Conservation (phyloP, 2,329 filamentous ascomycete species). For the Ophiostoma sp. region DNA sequence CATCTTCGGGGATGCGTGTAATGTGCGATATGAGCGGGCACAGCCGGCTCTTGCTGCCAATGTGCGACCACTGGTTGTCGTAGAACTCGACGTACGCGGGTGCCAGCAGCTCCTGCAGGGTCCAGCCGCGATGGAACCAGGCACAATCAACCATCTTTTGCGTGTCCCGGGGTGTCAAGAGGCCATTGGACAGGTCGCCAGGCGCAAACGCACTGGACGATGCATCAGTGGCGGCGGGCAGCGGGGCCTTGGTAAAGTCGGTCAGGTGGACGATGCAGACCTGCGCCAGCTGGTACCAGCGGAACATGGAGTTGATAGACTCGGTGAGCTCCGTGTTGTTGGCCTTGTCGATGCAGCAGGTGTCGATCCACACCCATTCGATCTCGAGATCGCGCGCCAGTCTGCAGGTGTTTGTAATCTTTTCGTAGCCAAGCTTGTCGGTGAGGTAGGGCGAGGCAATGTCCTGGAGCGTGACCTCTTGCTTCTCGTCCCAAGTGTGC, state of each 20-base stretch:
- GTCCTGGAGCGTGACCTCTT: constrained; percentile 28
- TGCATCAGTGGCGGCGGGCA: neutral
- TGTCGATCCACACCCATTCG: constrained; percentile 26
- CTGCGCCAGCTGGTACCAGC: constrained; percentile 24
- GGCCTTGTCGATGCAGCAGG: constrained; percentile 28
- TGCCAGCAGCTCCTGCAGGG: constrained; percentile 28
- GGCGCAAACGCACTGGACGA: neutral
- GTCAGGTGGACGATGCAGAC: constrained; percentile 24
- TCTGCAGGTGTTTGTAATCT: constrained; percentile 21
- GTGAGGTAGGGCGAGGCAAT: constrained; percentile 20
- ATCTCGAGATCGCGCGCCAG: constrained; percentile 17
- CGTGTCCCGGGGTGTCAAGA: neutral
- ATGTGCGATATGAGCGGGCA: constrained; percentile 14
- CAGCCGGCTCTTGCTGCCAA: constrained; percentile 23
- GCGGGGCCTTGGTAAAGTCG: constrained; percentile 13
- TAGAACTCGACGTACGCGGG: constrained; percentile 24
- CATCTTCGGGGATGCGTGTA: constrained; percentile 21
- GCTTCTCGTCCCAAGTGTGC: constrained; percentile 26
- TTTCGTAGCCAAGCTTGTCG: constrained; percentile 21
- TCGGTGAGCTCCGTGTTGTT: constrained; percentile 27
- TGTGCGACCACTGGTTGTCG: constrained; percentile 19
- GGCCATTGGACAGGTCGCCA: neutral
- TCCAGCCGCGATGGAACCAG: constrained; percentile 28
- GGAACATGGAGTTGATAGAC: constrained; percentile 28
- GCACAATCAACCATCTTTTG: neutral